phyloP scores from a whole-genome alignment of 805 yeast species.

The Cyberlindnera amylophila region DNA sequence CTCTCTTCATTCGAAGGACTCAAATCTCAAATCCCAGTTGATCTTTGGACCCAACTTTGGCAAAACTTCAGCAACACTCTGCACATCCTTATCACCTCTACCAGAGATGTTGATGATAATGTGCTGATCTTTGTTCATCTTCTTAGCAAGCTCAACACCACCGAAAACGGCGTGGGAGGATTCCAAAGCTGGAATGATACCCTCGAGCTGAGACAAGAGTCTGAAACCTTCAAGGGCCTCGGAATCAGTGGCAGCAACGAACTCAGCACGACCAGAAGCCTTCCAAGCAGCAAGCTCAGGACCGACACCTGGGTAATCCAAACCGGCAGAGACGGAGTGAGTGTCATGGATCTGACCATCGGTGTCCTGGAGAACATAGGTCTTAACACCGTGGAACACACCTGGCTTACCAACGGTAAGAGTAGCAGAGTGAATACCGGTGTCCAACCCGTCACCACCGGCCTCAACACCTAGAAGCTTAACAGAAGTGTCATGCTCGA shows the following conservation, averaged over 20 bases:
- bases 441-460: constrained; percentile 94
- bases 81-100: constrained; percentile 99
- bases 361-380: constrained; percentile 82
- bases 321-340: constrained; percentile 96
- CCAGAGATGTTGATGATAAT: constrained; percentile 90
- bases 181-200: constrained; percentile 97
- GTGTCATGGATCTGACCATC: constrained; percentile 99
- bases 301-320: constrained; percentile 99
- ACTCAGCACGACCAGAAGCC: constrained; percentile 86
- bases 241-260: constrained; percentile 92
- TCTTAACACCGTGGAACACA: constrained; percentile 96
- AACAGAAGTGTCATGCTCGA: constrained; percentile 76
- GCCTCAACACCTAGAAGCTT: constrained; percentile 94
- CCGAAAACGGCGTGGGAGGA: constrained; percentile 96
- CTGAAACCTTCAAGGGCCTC: constrained; percentile 91
- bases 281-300: constrained; percentile 97
- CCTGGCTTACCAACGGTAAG: constrained; percentile 94
- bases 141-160: constrained; percentile 83
- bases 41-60: constrained; percentile 88
- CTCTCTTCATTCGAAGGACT: constrained; percentile 29
- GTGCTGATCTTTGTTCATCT: constrained; percentile 72
- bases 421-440: constrained; percentile 90
- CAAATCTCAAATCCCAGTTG: constrained; percentile 95
- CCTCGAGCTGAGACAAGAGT: constrained; percentile 86
- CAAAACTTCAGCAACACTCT: constrained; percentile 90